These are phyloP conservation scores for Magnaporthiopsis incrustans DNA, from an alignment of 2,329 filamentous ascomycete genomes.

Conservation along the genomic window DNA sequence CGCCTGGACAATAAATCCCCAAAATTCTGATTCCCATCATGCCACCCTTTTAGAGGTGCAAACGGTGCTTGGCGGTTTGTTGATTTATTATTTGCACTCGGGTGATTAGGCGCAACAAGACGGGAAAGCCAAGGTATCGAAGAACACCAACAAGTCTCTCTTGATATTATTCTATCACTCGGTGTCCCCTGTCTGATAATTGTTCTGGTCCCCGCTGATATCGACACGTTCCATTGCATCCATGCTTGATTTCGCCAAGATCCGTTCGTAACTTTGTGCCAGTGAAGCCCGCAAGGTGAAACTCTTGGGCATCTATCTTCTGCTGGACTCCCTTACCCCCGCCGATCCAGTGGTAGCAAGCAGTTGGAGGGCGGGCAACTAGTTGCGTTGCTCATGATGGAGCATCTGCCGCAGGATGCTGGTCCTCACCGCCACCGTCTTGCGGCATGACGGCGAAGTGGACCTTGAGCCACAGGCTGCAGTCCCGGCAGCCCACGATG, in stretches of 20 bases:
- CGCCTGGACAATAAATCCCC: conserved; percentile 48
- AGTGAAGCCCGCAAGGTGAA: no score
- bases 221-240: no score
- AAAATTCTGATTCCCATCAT: conserved; percentile 22
- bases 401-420: not conserved
- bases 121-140: not conserved
- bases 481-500: conserved; percentile 57
- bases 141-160: not conserved
- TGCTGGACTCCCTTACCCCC: no score
- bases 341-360: not conserved
- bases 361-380: no score
- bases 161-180: not conserved
- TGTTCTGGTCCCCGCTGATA: no score
- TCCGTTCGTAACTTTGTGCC: no score
- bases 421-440: conserved; percentile 13
- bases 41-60: not conserved
- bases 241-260: no score
- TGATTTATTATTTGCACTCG: not conserved
- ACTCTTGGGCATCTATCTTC: no score
- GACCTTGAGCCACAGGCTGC: conserved; percentile 58
- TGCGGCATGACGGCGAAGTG: conserved; percentile 50
- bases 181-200: not conserved
- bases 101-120: not conserved
- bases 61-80: not conserved
- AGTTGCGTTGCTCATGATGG: not conserved